These are phyloP conservation scores for Mycena haematopus DNA, from an alignment of 768 basidiomycete genomes.

Conservation along the genomic window DNA sequence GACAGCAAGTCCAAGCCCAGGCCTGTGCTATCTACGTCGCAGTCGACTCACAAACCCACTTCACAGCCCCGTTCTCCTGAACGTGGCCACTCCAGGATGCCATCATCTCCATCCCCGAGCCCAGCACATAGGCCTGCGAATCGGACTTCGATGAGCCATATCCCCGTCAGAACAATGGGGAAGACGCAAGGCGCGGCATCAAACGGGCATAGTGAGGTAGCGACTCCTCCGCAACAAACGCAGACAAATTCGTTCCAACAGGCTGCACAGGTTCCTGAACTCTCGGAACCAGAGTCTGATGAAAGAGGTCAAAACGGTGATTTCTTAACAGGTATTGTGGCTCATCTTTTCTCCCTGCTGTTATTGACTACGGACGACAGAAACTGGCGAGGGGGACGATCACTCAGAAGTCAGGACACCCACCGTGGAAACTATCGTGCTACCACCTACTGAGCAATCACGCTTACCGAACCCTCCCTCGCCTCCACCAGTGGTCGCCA, in stretches of 20 bases:
- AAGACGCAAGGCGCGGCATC: conserved; percentile 33
- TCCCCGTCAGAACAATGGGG: conserved; percentile 51
- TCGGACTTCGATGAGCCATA: conserved; percentile 44
- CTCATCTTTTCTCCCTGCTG: not conserved
- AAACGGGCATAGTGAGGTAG: conserved; percentile 13
- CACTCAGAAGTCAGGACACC: conserved; percentile 34
- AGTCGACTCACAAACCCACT: not conserved
- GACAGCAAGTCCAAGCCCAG: conserved; percentile 13
- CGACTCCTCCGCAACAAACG: conserved; percentile 2
- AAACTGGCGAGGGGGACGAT: conserved; percentile 9
- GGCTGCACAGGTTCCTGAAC: not conserved
- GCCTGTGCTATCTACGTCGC: conserved; percentile 4
- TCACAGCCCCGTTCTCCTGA: conserved; percentile 25
- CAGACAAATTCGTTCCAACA: not conserved
- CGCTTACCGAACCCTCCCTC: conserved; percentile 30
- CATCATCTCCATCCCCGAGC: conserved; percentile 36
- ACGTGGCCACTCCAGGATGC: conserved; percentile 29
- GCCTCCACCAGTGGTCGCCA: conserved; percentile 6
- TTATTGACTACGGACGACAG: conserved; percentile 12
- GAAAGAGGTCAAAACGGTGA: conserved; percentile 3
- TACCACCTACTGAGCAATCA: conserved; percentile 30
- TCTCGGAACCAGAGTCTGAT: conserved; percentile 1
- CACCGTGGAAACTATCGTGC: conserved; percentile 16
- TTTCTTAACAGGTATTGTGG: conserved; percentile 14
- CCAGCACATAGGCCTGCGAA: conserved; percentile 35